A percentile compares a stretch with the other conserved stretches of the same genome.
phyloP scores from a whole-genome alignment of 768 basidiomycete genomes.

The Collybia nuda region DNA sequence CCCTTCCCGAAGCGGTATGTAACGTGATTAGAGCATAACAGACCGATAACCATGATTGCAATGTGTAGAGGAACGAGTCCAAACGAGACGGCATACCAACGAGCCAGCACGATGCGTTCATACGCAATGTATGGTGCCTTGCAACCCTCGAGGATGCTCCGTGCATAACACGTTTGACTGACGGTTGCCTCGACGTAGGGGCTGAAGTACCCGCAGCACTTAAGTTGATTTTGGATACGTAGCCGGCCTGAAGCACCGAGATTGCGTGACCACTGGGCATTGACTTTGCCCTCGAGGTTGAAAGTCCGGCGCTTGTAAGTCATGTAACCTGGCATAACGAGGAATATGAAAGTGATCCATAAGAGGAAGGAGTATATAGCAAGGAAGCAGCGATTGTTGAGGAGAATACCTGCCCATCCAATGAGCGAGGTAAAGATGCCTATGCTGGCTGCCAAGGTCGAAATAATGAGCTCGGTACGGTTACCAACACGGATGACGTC shows the following conservation, averaged over 20 bases:
- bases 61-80: conserved; percentile 69
- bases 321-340: conserved; percentile 76
- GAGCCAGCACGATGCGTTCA: conserved; percentile 50
- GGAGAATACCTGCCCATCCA: conserved; percentile 78
- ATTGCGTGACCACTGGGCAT: conserved; percentile 69
- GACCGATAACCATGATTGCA: conserved; percentile 54
- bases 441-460: conserved; percentile 61
- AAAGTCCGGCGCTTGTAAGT: conserved; percentile 74
- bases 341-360: conserved; percentile 71
- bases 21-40: conserved; percentile 81
- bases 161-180: conserved; percentile 71
- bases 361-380: conserved; percentile 75
- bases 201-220: conserved; percentile 81
- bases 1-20: conserved; percentile 88
- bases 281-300: conserved; percentile 82
- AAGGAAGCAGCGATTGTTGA: conserved; percentile 83
- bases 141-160: conserved; percentile 72
- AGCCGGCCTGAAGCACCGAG: conserved; percentile 62
- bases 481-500: conserved; percentile 77
- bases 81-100: conserved; percentile 70
- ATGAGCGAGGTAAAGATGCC: conserved; percentile 66
- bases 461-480: conserved; percentile 62
- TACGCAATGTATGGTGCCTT: conserved; percentile 62
- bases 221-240: conserved; percentile 69
- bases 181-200: conserved; percentile 81